Evolutionary conservation across 352 stramenopile species (phyloP), one percentile per base, ranked within the genome.

Genomic region (Phytophthora sp.): DNA sequence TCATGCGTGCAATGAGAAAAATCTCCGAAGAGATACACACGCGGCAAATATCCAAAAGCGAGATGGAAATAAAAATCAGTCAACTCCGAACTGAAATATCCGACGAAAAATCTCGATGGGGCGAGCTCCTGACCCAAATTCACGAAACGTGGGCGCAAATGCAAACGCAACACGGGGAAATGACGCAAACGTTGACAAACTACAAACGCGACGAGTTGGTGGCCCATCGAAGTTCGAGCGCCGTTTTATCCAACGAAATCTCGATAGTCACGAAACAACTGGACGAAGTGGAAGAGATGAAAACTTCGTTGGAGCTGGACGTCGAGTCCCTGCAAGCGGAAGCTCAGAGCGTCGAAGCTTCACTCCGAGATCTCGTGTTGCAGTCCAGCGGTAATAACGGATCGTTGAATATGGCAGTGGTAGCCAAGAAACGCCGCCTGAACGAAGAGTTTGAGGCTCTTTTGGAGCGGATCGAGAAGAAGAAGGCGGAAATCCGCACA

Each of bases 191-290:
- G 1, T 66, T 95, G 51, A 90, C 84, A 3, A 91, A 79, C 29
- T 93, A 93, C 84, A 91, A 93, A 45, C 83, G 85, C 18, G 86
- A 93, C 49, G 84, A 93, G 41, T 65, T 95, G 4, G 81, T 95
- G 5, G 73, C 79, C 2, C 86, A 94, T 36, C 81, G 86, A 13
- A 93, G 83, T 21, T 74, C 83, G 5, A 89, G 85, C 42, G 73
- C 81, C 1, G 80, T 95, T 12, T 67, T 95, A 16, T 84, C 83
- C 8, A 93, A 90, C 54, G 86, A 95, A 61, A 77, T 95, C 21
- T 62, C 57, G 7, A 91, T 93, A 15, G 79, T 95, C 23, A 56
- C 61, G 15, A 86, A 84, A 57, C 86, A 95, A 75, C 85, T 93
- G 41, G 82, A 88, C 24, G 82, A 95, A 69, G 84, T 95, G 20